phyloP scores from a whole-genome alignment of 1,284 basidiomycete genomes.

The Boletus coffeatus region DNA sequence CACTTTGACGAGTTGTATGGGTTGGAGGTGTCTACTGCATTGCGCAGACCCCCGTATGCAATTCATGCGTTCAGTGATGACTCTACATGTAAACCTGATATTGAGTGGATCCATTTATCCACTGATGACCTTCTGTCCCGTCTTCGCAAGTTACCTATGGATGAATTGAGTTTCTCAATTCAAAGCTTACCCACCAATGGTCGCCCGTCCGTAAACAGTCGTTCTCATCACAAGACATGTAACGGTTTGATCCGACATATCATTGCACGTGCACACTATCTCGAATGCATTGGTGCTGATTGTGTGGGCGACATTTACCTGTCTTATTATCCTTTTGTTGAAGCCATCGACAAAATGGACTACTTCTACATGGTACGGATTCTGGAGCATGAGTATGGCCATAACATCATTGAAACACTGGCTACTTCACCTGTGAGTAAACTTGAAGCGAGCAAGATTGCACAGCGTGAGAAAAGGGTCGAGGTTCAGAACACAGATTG shows the following conservation, averaged over 20 bases:
- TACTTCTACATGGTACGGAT: background rate
- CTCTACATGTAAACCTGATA: background rate
- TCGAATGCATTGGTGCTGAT: background rate
- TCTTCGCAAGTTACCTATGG: background rate
- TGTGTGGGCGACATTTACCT: background rate
- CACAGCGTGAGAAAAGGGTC: too few relatives aligned
- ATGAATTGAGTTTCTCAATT: background rate
- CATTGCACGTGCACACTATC: background rate
- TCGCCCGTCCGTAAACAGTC: background rate
- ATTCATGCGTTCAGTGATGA: background rate
- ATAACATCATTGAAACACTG: background rate
- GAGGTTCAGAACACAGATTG: too few relatives aligned
- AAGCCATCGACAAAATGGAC: background rate
- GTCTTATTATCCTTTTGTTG: background rate
- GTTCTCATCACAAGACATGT: background rate
- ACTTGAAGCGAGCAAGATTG: too few relatives aligned
- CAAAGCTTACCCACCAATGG: background rate
- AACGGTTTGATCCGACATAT: background rate
- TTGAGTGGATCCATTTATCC: background rate
- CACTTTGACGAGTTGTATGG: too few relatives aligned
- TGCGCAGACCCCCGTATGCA: too few relatives aligned
- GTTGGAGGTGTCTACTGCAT: too few relatives aligned
- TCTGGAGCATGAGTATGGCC: background rate
- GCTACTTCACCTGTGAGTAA: background rate
- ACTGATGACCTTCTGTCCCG: background rate